These are phyloP conservation scores for Desmodesmus armatus DNA, from an alignment of 139 green algal genomes.

Conservation along the genomic window DNA sequence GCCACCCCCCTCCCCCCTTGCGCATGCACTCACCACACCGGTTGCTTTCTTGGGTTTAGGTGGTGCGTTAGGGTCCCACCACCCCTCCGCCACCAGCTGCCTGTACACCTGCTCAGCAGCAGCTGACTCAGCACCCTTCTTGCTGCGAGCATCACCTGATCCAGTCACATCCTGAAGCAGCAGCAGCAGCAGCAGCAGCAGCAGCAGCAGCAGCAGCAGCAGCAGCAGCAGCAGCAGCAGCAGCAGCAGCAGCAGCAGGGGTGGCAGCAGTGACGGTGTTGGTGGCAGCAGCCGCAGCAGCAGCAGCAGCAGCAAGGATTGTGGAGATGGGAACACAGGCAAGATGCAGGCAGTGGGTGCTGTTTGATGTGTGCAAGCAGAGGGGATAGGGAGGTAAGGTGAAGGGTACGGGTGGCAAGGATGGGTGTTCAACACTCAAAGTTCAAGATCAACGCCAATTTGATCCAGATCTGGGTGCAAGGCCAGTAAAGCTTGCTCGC, in stretches of 20 bases:
- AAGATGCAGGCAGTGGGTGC: background rate
- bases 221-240: background rate
- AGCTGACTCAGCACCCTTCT: constrained; percentile 21
- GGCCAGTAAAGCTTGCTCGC: background rate
- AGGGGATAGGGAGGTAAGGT: too few relatives aligned
- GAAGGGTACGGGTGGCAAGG: too few relatives aligned
- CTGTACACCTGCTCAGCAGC: constrained; percentile 6
- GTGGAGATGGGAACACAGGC: too few relatives aligned
- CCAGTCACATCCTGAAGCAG: background rate
- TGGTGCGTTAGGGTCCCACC: constrained; percentile 22
- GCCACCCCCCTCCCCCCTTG: background rate
- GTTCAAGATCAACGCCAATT: too few relatives aligned
- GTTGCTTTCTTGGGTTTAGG: background rate
- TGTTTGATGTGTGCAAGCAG: background rate
- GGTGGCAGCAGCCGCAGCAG: background rate
- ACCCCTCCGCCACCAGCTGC: background rate
- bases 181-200: background rate
- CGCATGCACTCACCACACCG: constrained; percentile 20
- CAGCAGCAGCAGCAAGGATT: too few relatives aligned
- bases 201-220: constrained; percentile 17
- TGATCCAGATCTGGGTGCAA: background rate
- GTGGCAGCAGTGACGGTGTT: background rate
- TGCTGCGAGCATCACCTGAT: background rate
- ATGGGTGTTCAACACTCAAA: too few relatives aligned
- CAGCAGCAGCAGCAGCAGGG: background rate